Evolutionary conservation across 495 filamentous ascomycete genomes (phyloP), one percentile per base, ranked within the genome.

Genomic region (Terfezia boudieri): DNA sequence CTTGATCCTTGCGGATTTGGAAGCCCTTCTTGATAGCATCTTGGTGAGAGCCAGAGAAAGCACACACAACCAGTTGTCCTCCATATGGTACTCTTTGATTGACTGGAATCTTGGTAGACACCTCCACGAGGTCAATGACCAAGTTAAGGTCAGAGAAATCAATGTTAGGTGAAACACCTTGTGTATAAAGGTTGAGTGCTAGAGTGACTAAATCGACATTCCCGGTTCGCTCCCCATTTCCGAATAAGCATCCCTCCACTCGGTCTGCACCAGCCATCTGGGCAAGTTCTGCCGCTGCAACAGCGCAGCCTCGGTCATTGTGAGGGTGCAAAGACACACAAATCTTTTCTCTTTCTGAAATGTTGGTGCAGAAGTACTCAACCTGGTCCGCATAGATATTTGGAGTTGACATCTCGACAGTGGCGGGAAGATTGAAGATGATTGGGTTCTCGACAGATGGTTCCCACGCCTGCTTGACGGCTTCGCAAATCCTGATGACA

Each of bases 21-120:
- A 96, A 95, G 11, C 90, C 89, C 71, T 96, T 96, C 71, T 93
- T 93, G 70, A 98, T 95, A 38, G 90, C 90, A 61, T 96, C 90
- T 70, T 98, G 88, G 67, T 95, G 89, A 32, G 83, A 86, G 49
- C 88, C 86, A 62, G 80, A 84, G 71, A 93, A 94, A 16, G 86
- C 84, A 65, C 80, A 88, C 43, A 86, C 82, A 48, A 94, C 89
- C 56, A 94, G 73, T 62, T 83, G 80, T 38, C 86, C 90, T 52
- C 84, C 87, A 67, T 95, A 95, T 0, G 90, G 89, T 53, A 82
- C 81, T 49, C 89, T 78, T 50, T 83, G 79, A 59, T 93, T 85
- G 17, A 95, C 83, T 16, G 87, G 86, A 58, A 96, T 94, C 73
- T 95, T 94, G 71, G 84, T 95, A 71, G 81, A 83, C 61, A 81